Evolutionary conservation across 2,329 filamentous ascomycete genomes (phyloP).

Genomic region (Cytospora piceicola): DNA sequence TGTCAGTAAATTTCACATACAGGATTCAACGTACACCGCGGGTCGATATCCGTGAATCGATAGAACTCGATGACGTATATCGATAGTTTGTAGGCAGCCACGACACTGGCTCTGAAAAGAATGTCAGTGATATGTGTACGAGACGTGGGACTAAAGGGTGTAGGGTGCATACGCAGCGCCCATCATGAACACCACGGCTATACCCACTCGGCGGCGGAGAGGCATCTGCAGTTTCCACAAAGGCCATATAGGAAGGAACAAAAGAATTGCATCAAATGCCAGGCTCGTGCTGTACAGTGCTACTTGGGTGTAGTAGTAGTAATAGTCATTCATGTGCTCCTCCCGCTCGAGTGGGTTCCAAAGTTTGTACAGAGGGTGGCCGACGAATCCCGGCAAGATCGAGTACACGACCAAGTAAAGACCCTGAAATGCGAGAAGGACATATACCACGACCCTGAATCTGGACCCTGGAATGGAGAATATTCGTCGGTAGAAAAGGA

Average conservation of each 20-base stretch:
- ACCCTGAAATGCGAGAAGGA: slow-evolving; percentile 32
- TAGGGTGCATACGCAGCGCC: slow-evolving; percentile 30
- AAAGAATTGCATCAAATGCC: slow-evolving; percentile 35
- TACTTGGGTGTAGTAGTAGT: slow-evolving; percentile 33
- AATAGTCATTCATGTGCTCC: slow-evolving; percentile 32
- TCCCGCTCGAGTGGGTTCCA: slow-evolving; percentile 34
- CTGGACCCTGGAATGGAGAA: slow-evolving; percentile 29
- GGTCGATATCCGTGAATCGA: slow-evolving; percentile 29
- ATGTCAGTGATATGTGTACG: background rate
- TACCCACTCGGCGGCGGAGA: slow-evolving; percentile 32
- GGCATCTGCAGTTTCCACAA: slow-evolving; percentile 34
- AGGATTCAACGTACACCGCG: slow-evolving; percentile 31
- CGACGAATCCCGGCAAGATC: slow-evolving; percentile 35
- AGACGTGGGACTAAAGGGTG: background rate
- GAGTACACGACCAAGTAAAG: slow-evolving; percentile 34
- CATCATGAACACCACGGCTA: slow-evolving; percentile 33
- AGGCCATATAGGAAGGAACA: slow-evolving; percentile 35
- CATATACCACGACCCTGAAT: slow-evolving; percentile 21
- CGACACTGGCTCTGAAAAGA: slow-evolving; percentile 31
- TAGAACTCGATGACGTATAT: slow-evolving; percentile 31
- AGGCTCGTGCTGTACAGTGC: slow-evolving; percentile 35
- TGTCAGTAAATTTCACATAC: background rate
- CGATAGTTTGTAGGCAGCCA: slow-evolving; percentile 35
- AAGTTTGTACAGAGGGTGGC: slow-evolving; percentile 30
- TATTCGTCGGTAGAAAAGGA: slow-evolving; percentile 36